Base-by-base conservation (phyloP, 306 rosid genomes). In the Cicer chorassanicum region DNA sequence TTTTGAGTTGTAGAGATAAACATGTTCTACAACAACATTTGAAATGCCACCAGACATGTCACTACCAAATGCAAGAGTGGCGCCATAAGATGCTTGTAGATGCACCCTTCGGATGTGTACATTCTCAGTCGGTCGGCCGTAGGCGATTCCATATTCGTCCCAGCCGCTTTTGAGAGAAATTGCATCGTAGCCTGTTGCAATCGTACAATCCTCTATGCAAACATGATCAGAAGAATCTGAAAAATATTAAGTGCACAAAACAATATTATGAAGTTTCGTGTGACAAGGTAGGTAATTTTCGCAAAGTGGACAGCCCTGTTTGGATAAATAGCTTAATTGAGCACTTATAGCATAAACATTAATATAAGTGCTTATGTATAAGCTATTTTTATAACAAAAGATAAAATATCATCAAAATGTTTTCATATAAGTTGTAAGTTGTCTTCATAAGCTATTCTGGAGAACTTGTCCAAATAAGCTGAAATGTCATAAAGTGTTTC, bases 11-110 rank as follows among this genome's bases (percentile, higher is more conserved):
- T 80, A 14, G 7, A 94, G 61, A 77, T 78, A 85, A 87, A 80
- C 87, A 75, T 90, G 86, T 82, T 91, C 91, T 78, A 88, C 97
- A 19, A 77, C 70, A 77, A 89, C 88, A 54, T 83, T 68, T 34
- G 98, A 88, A 73, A 93, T 93, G 79, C 98, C 97, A 78, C 98
- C 97, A 9, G 98, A 91, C 98, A 93, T 93, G 73, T 93, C 92
- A 76, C 97, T 93, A 45, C 98, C 98, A 68, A 93, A 89, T 75
- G 97, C 96, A 70, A 93, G 46, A 68, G 90, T 61, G 55, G 98
- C 85, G 48, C 97, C 97, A 5, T 88, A 83, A 72, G 81, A 76
- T 34, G 98, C 86, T 78, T 81, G 88, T 49, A 94, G 89, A 80
- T 85, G 77, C 73, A 91, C 89, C 66, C 88, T 79, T 77, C 94